A percentile compares a stretch with the other conserved stretches of the same genome.
Evolutionary conservation across 129 eudicot genomes (phyloP).

Genomic region (Heracleum sosnowskyi): DNA sequence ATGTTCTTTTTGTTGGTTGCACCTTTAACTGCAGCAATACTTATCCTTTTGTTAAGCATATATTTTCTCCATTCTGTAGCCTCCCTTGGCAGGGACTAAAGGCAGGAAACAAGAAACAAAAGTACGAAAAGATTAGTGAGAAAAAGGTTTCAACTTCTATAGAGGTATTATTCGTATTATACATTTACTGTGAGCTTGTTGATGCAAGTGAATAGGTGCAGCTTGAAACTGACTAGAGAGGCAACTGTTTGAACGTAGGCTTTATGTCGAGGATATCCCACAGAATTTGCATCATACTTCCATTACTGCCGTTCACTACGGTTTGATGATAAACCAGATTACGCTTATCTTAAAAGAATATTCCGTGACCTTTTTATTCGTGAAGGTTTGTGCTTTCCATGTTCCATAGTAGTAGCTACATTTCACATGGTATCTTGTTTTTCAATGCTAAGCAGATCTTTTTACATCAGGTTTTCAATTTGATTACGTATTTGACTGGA

Average conservation of each 20-base stretch:
- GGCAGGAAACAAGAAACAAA: conserved; percentile 95
- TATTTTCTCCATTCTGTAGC: conserved; percentile 28
- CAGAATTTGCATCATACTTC: conserved; percentile 95
- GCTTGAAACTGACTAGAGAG: conserved; percentile 8
- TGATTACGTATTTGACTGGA: conserved; percentile 98
- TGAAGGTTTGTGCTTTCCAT: conserved; percentile 46
- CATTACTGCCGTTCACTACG: conserved; percentile 91
- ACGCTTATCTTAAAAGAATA: conserved; percentile 86
- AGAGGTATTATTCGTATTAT: conserved; percentile 59
- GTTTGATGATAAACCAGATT: conserved; percentile 97
- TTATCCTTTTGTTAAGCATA: conserved; percentile 7
- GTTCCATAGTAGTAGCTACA: not conserved
- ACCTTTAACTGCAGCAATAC: conserved; percentile 1
- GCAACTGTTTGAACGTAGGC: conserved; percentile 34
- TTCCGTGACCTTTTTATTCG: conserved; percentile 98
- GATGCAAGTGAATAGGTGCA: not conserved
- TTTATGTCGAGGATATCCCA: conserved; percentile 89
- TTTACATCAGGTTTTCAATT: conserved; percentile 77
- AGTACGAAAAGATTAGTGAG: conserved; percentile 89
- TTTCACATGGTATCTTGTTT: not conserved
- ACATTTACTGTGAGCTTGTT: not conserved
- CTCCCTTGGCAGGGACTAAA: conserved; percentile 99
- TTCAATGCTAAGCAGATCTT: not conserved
- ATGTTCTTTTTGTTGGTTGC: not conserved
- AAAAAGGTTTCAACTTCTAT: conserved; percentile 91